phyloP scores from a whole-genome alignment of 1,284 basidiomycete genomes.

The Leccinum insolens region DNA sequence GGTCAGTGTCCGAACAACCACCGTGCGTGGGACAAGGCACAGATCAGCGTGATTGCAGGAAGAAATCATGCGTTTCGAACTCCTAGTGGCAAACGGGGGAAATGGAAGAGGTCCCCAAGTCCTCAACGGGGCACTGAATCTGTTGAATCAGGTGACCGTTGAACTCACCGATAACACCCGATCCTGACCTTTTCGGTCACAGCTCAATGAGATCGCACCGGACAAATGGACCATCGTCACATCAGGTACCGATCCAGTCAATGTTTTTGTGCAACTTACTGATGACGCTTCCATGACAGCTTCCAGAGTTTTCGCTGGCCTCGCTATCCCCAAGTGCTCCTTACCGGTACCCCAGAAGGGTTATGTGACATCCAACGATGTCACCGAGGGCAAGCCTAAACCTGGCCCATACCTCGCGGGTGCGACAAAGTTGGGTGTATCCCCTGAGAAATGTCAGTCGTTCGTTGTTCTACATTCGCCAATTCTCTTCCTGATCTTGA shows the following conservation, averaged over 20 bases:
- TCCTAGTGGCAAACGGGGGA: conserved; percentile 46
- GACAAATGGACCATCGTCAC: conserved; percentile 78
- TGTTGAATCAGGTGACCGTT: conserved; percentile 50
- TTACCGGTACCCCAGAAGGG: conserved; percentile 57
- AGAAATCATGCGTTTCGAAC: conserved; percentile 67
- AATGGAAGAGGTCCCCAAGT: conserved; percentile 58
- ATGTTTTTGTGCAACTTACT: neutral
- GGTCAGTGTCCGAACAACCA: conserved; percentile 37
- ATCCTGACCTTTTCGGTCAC: conserved; percentile 6
- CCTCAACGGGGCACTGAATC: conserved; percentile 53
- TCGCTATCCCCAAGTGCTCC: conserved; percentile 61
- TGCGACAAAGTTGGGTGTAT: conserved; percentile 51
- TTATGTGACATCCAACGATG: conserved; percentile 76
- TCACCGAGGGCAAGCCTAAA: conserved; percentile 75
- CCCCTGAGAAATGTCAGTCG: conserved; percentile 54
- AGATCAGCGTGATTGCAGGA: conserved; percentile 36
- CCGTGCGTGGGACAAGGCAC: neutral
- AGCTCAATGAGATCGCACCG: conserved; percentile 38
- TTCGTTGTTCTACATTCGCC: neutral
- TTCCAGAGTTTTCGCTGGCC: conserved; percentile 65
- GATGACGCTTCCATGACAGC: conserved; percentile 41
- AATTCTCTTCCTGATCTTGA: neutral
- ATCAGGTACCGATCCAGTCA: conserved; percentile 50
- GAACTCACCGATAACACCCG: neutral
- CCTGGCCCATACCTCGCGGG: conserved; percentile 80